Base-by-base conservation (phyloP, 257 asterid species). In the Phtheirospermum japonicum region DNA sequence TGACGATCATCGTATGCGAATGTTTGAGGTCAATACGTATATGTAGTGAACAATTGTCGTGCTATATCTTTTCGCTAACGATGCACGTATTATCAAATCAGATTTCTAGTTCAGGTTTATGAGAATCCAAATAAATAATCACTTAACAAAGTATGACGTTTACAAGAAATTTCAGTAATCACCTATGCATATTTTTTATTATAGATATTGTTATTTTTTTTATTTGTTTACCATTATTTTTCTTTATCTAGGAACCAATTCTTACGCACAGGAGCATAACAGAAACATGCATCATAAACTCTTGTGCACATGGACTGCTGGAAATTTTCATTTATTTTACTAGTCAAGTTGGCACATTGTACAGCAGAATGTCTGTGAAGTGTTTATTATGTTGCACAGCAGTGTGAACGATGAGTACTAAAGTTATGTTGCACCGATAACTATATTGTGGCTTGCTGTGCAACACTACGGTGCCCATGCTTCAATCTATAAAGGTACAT, bases 381-480 rank as follows among this genome's bases (percentile, higher is more conserved):
- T 65, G 51, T 64, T 64, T 39, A 56, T 60, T 56, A 36, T 39
- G 60, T 72, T 68, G 70, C 72, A 73, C 68, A 68, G 70, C 71
- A 53, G 72, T 69, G 76, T 57, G 74, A 70, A 60, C 40, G 51
- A 42, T 6, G 54, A 73, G 32, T 42, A 50, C 64, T 31, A 42
- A 65, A 55, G 61, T 57, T 61, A 39, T 37, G 62, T 68, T 53
- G 49, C 68, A 77, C 53, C 63, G 14, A 45, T 65, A 69, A 48
- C 42, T 53, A 57, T 10, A 56, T 68, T 63, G 36, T 61, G 30
- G 73, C 71, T 67, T 63, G 60, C 31, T 46, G 57, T 28, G 72
- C 36, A 32, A 49, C 57, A 67, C 62, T 65, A 69, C 63, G 57
- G 39, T 48, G 52, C 74, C 74, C 78, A 67, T 79, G 61, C 75